Evolutionary conservation across 2,329 filamentous ascomycete genomes (phyloP), one percentile per base, ranked within the genome.

Genomic region (Cladorrhinum sp.): DNA sequence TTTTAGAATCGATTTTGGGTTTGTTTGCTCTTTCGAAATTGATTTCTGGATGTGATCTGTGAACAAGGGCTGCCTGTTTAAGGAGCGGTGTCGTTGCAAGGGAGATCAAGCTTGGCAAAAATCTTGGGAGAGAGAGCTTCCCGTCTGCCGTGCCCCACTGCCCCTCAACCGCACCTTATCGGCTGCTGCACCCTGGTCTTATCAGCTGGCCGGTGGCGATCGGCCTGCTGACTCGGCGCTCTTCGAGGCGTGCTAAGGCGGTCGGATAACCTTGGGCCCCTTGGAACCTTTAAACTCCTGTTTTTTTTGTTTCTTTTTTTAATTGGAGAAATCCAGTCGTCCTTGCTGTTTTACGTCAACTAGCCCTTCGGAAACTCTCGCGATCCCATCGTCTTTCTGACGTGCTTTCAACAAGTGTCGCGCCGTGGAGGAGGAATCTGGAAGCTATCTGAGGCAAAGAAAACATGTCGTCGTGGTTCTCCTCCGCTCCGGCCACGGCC

Each of bases 391-490:
- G 23, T 24, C 22, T 22, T 25, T 23, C 53, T 48, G 25, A 23
- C 53, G 23, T 29, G 13, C 36, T 52, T 29, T 32, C 50, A 38
- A 60, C 32, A 56, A 56, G 36, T 41, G 32, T 36, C 53, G 38
- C 22, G 38, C 38, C 41, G 53, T 29, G 38, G 41, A 29, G 38
- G 53, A 56, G 52, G 32, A 41, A 25, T 10, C 13, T 10, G 52
- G 32, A 41, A 25, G 22, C 13, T 10, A 3, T 32, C 16, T 13
- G n/a, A 22, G 20, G 23, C 29, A 24, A 36, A 25, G 22, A 49
- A 51, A 55, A 36, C 36, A 66, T 67, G 63, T 65, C 64, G 38
- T 57, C 63, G 12, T 49, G 58, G 50, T 60, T 64, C 48, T 27
- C 64, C 25, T 64, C 62, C 20, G 25, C 60, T n/a, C 22, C 62